Percentiles rank a stretch among this genome's conserved stretches.
These are phyloP conservation scores for Pistacia vera DNA, from an alignment of 345 rosid genomes.

Conservation along the genomic window DNA sequence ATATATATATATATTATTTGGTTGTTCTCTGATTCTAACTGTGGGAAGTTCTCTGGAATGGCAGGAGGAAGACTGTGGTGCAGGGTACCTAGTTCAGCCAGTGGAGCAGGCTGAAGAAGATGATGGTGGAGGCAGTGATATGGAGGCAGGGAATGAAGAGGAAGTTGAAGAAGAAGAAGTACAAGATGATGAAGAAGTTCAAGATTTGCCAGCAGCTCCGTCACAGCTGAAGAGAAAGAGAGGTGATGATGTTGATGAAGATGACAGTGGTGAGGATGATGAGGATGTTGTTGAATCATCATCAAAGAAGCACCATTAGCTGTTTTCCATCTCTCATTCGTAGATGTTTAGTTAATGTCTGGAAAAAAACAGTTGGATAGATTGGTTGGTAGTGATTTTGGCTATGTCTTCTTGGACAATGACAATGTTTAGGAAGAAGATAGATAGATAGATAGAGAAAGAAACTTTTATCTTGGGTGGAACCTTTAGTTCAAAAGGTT, in stretches of 20 bases:
- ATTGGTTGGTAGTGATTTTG: constrained; percentile 26
- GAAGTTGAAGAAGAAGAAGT: constrained; percentile 58
- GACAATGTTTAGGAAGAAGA: constrained; percentile 15
- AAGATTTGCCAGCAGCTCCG: constrained; percentile 41
- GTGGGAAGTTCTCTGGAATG: constrained; percentile 9
- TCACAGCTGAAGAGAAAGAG: constrained; percentile 63
- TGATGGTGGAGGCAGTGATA: constrained; percentile 48
- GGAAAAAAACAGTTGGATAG: constrained; percentile 18
- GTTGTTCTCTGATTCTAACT: neutral
- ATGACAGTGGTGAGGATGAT: constrained; percentile 24
- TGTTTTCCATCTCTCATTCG: neutral
- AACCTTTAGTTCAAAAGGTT: constrained; percentile 38
- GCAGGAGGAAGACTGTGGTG: constrained; percentile 67
- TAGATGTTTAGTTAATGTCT: constrained; percentile 16
- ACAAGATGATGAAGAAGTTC: constrained; percentile 44
- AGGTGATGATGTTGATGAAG: constrained; percentile 31
- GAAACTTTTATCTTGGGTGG: constrained; percentile 22
- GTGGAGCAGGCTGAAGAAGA: constrained; percentile 51
- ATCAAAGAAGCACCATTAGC: constrained; percentile 47
- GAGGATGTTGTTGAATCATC: constrained; percentile 39
- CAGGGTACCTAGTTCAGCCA: constrained; percentile 66
- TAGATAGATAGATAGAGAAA: constrained; percentile 4
- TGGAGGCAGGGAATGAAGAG: constrained; percentile 49
- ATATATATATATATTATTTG: neutral
- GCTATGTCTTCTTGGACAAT: constrained; percentile 15